phyloP scores from a whole-genome alignment of 331 rosid genomes.

The Malus hybrid region DNA sequence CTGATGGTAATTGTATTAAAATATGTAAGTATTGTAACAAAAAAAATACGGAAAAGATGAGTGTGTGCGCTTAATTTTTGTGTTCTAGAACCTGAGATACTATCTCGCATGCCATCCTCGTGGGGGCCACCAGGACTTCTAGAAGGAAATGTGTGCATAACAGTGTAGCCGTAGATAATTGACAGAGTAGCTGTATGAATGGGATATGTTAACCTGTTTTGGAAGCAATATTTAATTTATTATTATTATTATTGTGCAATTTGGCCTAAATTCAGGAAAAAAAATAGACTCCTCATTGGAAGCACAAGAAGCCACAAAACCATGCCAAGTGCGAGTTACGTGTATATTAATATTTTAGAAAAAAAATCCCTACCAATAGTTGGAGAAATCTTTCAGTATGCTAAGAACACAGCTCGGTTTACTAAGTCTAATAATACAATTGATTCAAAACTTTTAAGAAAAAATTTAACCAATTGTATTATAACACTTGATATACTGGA shows the following conservation, averaged over 20 bases:
- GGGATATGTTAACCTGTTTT: background rate
- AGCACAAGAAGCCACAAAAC: background rate
- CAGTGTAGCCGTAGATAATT: background rate
- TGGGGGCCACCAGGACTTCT: slow-evolving; percentile 5
- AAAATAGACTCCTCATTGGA: background rate
- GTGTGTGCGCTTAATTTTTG: too few species aligned
- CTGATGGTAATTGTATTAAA: too few species aligned
- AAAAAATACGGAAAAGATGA: too few species aligned
- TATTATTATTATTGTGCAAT: background rate
- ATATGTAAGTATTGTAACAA: too few species aligned
- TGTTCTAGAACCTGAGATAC: background rate
- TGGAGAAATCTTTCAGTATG: too few species aligned
- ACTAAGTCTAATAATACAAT: too few species aligned
- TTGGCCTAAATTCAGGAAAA: background rate
- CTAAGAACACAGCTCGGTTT: too few species aligned
- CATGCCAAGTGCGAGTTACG: background rate
- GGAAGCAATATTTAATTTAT: background rate
- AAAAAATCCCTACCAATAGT: too few species aligned
- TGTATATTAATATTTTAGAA: background rate
- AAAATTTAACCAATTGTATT: too few species aligned
- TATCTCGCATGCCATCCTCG: background rate
- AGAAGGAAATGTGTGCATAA: background rate
- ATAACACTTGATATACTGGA: too few species aligned
- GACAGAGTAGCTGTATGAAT: background rate
- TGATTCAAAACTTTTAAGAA: too few species aligned